Evolutionary conservation across 306 rosid species (phyloP).

Genomic region (Herpetospermum pedunculosum): DNA sequence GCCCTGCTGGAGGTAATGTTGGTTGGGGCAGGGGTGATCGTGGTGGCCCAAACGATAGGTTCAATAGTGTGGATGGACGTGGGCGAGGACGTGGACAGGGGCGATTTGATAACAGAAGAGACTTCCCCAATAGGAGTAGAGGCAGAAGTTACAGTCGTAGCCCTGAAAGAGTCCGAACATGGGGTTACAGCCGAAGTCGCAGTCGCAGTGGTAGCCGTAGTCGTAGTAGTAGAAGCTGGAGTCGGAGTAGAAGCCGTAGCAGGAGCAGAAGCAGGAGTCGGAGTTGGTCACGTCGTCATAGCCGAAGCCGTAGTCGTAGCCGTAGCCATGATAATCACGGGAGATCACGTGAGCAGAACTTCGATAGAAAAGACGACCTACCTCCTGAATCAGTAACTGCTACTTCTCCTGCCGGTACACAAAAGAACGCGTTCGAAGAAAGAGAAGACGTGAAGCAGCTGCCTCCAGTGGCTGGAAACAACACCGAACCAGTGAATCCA

Average conservation of each 20-base stretch:
- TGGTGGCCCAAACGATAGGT: slow-evolving; percentile 41
- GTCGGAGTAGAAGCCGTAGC: slow-evolving; percentile 40
- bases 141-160: slow-evolving; percentile 81
- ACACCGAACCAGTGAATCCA: slow-evolving; percentile 15
- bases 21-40: slow-evolving; percentile 78
- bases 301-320: slow-evolving; percentile 34
- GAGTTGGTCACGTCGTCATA: slow-evolving; percentile 16
- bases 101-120: slow-evolving; percentile 74
- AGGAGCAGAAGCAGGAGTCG: slow-evolving; percentile 54
- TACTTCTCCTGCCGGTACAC: slow-evolving; percentile 21
- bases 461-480: slow-evolving; percentile 25
- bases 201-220: slow-evolving; percentile 30
- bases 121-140: slow-evolving; percentile 37
- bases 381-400: slow-evolving; percentile 26
- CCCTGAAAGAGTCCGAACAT: slow-evolving; percentile 85
- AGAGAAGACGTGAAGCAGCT: slow-evolving; percentile 21
- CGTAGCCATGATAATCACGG: slow-evolving; percentile 27
- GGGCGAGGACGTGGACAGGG: slow-evolving; percentile 91
- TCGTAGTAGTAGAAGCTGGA: slow-evolving; percentile 26
- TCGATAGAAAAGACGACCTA: slow-evolving; percentile 23
- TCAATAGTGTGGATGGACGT: slow-evolving; percentile 45
- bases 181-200: slow-evolving; percentile 50
- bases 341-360: slow-evolving; percentile 21
- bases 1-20: slow-evolving; percentile 47
- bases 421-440: slow-evolving; percentile 19